Base-by-base conservation (phyloP, 2,329 filamentous ascomycete genomes). In the Penicillium glabrum region DNA sequence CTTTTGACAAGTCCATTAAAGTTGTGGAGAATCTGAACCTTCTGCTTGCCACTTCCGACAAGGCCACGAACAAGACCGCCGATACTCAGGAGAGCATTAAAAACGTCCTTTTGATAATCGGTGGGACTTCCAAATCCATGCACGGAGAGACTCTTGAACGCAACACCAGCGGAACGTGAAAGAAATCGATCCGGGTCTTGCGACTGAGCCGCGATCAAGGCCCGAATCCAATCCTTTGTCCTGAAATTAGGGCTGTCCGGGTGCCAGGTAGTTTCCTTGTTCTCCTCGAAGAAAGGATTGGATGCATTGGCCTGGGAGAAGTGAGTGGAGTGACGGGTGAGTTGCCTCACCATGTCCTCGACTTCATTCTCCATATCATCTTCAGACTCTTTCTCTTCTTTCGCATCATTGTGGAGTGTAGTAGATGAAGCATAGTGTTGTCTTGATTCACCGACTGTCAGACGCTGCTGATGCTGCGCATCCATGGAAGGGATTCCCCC, bases 21-120 rank as follows among this genome's bases (percentile, higher is more conserved):
- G 63, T 83, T 80, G 59, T 90, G 82, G 23, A 96, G 76, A 45
- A 96, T 87, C 5, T 90, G 87, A 41, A 87, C 83, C 70, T 96
- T 89, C 29, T 79, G 79, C 89, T 56, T 84, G 84, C 5, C 35
- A n/a, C 35, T 37, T 37, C 35, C 35, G 6, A 19, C 35, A 37
- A 37, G 35, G 16, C n/a, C n/a, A 19, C 35, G 35, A 16, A 37
- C 2, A 7, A 37, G 14, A 9, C 35, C 35, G 1, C 86, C 85
- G 14, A 86, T 67, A 0, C 89, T 88, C 1, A 93, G 75, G 10
- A 91, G 66, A 19, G 77, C 79, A 74, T 83, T 83, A 50, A 87
- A 65, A 95, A 93, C 0, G 89, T 93, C 70, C 82, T 82, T 61
- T 83, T 81, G 60, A 85, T 89, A 71, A 91, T 93, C 65, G 88